phyloP scores from a whole-genome alignment of 192 early-diverging fungal species.

The Umbelopsis sp. region DNA sequence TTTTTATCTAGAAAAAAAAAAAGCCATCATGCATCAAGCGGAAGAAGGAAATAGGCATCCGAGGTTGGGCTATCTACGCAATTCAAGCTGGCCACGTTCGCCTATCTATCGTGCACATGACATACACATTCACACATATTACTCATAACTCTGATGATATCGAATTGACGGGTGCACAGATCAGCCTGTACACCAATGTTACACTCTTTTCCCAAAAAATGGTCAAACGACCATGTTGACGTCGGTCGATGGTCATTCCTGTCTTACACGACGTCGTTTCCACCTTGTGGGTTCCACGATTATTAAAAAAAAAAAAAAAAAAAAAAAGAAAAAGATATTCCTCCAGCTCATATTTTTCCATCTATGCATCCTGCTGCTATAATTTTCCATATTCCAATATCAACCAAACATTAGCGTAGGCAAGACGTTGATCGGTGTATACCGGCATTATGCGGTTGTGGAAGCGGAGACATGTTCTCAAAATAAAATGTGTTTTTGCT shows the following conservation, averaged over 20 bases:
- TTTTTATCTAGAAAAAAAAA: too few species aligned
- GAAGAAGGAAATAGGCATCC: too few species aligned
- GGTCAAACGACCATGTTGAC: not conserved
- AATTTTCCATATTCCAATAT: not conserved
- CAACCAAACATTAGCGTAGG: not conserved
- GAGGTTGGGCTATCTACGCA: too few species aligned
- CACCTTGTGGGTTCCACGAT: too few species aligned
- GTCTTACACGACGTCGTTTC: too few species aligned
- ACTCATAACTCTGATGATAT: not conserved
- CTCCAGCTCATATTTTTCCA: too few species aligned
- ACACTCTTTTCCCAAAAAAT: not conserved
- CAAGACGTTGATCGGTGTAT: not conserved
- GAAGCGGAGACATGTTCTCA: not conserved
- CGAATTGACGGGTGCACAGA: not conserved
- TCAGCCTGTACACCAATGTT: not conserved
- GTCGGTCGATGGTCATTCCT: not conserved
- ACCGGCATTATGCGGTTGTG: not conserved
- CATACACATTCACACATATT: too few species aligned
- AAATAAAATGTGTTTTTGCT: not conserved
- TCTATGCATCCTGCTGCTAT: too few species aligned
- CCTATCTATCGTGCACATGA: not conserved
- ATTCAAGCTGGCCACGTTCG: too few species aligned
- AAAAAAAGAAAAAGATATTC: too few species aligned
- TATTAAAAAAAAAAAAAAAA: too few species aligned
- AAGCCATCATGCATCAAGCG: too few species aligned